These are phyloP conservation scores for Penicillium thymicola DNA, from an alignment of 2,329 filamentous ascomycete species.

Conservation along the genomic window DNA sequence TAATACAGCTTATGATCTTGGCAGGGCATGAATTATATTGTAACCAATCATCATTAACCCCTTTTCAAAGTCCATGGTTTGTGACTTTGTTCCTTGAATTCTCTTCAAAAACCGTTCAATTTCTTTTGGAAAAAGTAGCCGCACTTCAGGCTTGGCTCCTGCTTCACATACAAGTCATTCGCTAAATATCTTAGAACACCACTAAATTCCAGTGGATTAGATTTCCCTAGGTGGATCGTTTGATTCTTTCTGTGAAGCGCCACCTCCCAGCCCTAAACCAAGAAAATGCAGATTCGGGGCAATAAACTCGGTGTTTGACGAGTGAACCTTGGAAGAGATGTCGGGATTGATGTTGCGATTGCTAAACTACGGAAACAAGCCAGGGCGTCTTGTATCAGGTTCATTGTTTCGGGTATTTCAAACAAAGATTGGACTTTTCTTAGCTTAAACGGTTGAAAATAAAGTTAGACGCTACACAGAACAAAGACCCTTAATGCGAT, in stretches of 20 bases:
- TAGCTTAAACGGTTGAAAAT: background rate
- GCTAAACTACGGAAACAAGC: background rate
- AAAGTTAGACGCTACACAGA: background rate
- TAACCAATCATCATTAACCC: background rate
- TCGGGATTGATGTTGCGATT: background rate
- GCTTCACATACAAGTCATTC: background rate
- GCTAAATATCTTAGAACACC: background rate
- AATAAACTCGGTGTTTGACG: background rate
- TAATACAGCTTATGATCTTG: background rate
- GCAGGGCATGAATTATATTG: background rate
- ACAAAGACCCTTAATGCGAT: background rate
- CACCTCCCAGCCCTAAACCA: background rate
- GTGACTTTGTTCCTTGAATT: background rate
- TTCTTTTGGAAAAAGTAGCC: background rate
- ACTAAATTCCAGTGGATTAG: background rate
- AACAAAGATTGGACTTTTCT: background rate
- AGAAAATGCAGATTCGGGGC: too few species aligned
- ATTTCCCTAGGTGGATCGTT: background rate
- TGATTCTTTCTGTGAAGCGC: background rate
- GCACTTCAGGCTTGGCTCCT: background rate
- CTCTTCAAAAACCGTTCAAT: background rate
- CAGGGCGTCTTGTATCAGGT: background rate
- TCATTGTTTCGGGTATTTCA: background rate
- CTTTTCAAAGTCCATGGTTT: background rate
- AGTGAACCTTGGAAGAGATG: background rate